Evolutionary conservation across 306 rosid genomes (phyloP).

Genomic region (Begonia fuchsioides): DNA sequence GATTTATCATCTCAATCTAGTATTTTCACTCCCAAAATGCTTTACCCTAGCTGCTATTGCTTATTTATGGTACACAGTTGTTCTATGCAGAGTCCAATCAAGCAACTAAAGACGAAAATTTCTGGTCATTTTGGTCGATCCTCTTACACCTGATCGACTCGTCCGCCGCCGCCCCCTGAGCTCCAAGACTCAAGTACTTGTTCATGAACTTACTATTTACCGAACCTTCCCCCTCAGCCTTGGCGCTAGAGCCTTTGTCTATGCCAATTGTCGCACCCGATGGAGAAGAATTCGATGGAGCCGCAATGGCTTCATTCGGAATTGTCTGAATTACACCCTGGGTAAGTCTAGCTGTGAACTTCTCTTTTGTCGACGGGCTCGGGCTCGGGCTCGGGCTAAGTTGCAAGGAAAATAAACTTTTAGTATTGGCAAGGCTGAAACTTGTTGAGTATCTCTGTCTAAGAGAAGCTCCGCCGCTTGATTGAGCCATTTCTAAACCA

Average conservation of each 20-base stretch:
- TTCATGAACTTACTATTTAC: slow-evolving; percentile 48
- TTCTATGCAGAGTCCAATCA: slow-evolving; percentile 11
- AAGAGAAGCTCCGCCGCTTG: slow-evolving; percentile 34
- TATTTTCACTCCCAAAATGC: no score
- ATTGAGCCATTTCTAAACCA: slow-evolving; percentile 22
- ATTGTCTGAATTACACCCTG: slow-evolving; percentile 69
- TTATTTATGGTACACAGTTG: no score
- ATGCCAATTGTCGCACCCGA: slow-evolving; percentile 20
- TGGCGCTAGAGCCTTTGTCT: slow-evolving; percentile 29
- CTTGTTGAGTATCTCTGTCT: slow-evolving; percentile 31
- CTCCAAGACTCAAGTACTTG: slow-evolving; percentile 50
- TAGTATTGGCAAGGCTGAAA: slow-evolving; percentile 12
- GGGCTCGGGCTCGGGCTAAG: no score
- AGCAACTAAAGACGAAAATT: slow-evolving; percentile 37
- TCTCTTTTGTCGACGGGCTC: no score
- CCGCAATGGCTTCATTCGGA: slow-evolving; percentile 13
- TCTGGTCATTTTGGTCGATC: slow-evolving; percentile 19
- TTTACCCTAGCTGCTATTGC: no score
- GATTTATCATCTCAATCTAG: no score
- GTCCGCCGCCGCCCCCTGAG: slow-evolving; percentile 34
- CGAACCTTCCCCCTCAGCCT: slow-evolving; percentile 17
- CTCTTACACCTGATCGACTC: slow-evolving; percentile 31
- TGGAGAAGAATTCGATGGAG: no score
- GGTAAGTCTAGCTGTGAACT: slow-evolving; percentile 54
- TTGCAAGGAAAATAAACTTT: slow-evolving; percentile 38